Percentiles rank a stretch among this genome's conserved stretches.
These are phyloP conservation scores for Eucalyptus tenuipes DNA, from an alignment of 345 rosid genomes.

Conservation along the genomic window DNA sequence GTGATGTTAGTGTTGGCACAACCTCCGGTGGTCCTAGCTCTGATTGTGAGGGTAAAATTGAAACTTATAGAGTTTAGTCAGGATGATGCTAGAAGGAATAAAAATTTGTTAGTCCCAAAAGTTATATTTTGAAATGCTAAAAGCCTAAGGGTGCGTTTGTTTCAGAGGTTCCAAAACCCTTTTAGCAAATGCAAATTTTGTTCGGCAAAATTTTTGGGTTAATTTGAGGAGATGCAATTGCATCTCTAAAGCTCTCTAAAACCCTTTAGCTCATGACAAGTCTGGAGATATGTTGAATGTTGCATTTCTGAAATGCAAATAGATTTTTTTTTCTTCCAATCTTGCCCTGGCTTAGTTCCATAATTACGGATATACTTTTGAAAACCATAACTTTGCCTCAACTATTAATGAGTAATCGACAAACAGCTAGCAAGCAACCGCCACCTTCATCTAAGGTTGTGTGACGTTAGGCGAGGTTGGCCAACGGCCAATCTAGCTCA, in stretches of 20 bases:
- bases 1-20: not conserved
- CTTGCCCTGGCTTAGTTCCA: rapidly evolving
- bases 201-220: no score
- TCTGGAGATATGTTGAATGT: not conserved
- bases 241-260: no score
- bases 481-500: not conserved
- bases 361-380: rapidly evolving
- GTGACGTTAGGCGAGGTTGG: rapidly evolving
- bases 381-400: not conserved
- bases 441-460: not conserved
- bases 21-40: not conserved
- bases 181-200: no score
- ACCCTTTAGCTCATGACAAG: not conserved
- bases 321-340: not conserved
- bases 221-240: no score
- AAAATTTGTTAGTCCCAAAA: no score
- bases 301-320: not conserved
- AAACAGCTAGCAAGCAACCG: rapidly evolving
- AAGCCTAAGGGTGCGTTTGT: no score
- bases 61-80: not conserved
- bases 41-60: not conserved
- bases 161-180: no score
- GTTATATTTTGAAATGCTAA: no score
- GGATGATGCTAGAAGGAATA: not conserved
- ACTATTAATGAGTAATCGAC: not conserved